Evolutionary conservation across 2,329 filamentous ascomycete genomes (phyloP).

Genomic region (Talaromyces piceae): DNA sequence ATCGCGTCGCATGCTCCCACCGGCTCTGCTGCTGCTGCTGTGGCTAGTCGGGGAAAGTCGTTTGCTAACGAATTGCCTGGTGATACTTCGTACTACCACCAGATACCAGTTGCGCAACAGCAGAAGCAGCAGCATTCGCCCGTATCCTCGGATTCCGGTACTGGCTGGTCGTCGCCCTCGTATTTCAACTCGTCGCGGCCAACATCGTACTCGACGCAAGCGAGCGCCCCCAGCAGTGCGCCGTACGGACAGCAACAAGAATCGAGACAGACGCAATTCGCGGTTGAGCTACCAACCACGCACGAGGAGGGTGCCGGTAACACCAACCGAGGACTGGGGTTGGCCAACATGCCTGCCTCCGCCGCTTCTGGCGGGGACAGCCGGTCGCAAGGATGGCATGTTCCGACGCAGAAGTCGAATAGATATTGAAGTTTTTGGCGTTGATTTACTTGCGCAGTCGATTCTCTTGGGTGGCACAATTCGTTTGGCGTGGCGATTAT

Average conservation of each 20-base stretch:
- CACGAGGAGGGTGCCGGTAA: not conserved
- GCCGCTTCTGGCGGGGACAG: not conserved
- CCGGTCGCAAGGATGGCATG: not conserved
- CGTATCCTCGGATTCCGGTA: not conserved
- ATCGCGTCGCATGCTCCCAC: not conserved
- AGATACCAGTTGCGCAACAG: not conserved
- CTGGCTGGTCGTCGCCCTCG: slow-evolving; percentile 4
- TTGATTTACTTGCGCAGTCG: no score
- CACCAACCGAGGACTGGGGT: not conserved
- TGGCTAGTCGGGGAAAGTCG: not conserved
- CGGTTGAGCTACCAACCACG: slow-evolving; percentile 9
- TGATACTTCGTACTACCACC: slow-evolving; percentile 6
- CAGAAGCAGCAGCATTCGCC: not conserved
- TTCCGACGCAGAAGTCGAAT: not conserved
- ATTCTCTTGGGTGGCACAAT: no score
- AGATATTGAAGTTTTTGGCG: not conserved
- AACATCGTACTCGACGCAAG: not conserved
- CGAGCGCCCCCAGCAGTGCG: not conserved
- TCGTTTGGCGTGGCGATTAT: no score
- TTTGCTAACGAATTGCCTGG: slow-evolving; percentile 9
- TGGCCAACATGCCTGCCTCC: no score
- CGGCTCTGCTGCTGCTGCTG: not conserved
- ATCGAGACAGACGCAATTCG: not conserved
- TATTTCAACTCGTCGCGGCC: slow-evolving; percentile 2
- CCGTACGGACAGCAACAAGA: not conserved